Percentiles rank a stretch among this genome's conserved stretches.
phyloP scores from a whole-genome alignment of 2,329 filamentous ascomycete species.

The Aspergillus sclerotialis region DNA sequence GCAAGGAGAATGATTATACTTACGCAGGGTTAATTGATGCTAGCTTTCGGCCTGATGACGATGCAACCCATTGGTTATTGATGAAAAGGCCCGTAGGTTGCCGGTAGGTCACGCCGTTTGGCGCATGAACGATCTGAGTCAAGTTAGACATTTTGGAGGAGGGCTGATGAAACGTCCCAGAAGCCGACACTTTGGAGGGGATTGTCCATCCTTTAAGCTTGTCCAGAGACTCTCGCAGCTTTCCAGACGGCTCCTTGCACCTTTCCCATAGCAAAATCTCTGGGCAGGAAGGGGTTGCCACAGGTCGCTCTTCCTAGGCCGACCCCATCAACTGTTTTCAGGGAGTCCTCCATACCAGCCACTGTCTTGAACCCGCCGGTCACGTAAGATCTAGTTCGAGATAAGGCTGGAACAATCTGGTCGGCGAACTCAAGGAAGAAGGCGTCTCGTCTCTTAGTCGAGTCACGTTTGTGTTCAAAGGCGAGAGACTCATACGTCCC shows the following conservation, averaged over 20 bases:
- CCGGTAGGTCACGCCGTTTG: no score
- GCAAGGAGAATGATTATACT: neutral
- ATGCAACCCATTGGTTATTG: slow-evolving; percentile 40
- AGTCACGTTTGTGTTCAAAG: slow-evolving; percentile 48
- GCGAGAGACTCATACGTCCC: slow-evolving; percentile 53
- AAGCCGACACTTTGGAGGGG: no score
- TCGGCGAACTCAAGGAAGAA: slow-evolving; percentile 58
- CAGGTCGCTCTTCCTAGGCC: slow-evolving; percentile 50
- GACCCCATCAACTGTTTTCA: slow-evolving; percentile 53
- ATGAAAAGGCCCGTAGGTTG: no score
- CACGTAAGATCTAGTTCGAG: slow-evolving; percentile 51
- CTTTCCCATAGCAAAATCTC: slow-evolving; percentile 24
- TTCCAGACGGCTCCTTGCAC: slow-evolving; percentile 44
- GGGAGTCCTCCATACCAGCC: slow-evolving; percentile 52
- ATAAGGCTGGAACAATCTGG: slow-evolving; percentile 41
- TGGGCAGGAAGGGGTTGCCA: slow-evolving; percentile 40
- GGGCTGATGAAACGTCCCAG: no score
- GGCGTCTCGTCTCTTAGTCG: slow-evolving; percentile 49
- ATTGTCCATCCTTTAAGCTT: no score
- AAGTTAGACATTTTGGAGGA: no score
- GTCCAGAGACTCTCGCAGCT: slow-evolving; percentile 47
- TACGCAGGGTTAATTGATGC: no score
- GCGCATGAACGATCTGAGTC: no score
- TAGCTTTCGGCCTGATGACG: no score
- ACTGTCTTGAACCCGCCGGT: slow-evolving; percentile 53